Evolutionary conservation across 805 yeast genomes (phyloP).

Genomic region (Cyberlindnera galapagoensis): DNA sequence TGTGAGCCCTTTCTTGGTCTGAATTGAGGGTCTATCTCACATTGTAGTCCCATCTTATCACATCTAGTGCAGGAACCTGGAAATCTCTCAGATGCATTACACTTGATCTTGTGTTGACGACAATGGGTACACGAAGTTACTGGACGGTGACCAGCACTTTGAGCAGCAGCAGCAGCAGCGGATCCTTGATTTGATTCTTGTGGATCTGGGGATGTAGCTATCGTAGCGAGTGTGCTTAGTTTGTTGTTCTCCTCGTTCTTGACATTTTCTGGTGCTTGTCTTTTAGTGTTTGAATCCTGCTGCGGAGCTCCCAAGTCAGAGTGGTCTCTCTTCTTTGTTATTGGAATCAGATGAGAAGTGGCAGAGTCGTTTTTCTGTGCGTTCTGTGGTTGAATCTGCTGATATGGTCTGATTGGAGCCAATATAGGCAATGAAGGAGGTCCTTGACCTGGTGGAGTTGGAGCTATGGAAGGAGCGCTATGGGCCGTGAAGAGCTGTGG

Average conservation of each 20-base stretch:
- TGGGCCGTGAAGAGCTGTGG: too few relatives aligned
- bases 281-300: conserved; percentile 1
- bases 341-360: conserved; percentile 10
- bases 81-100: conserved; percentile 80
- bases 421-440: conserved; percentile 2
- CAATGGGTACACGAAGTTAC: conserved; percentile 93
- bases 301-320: conserved; percentile 1
- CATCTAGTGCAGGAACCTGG: conserved; percentile 84
- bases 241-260: conserved; percentile 9
- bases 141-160: conserved; percentile 65
- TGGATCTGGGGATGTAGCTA: conserved; percentile 10
- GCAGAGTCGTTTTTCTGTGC: conserved; percentile 9
- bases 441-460: conserved; percentile 3
- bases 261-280: too few relatives aligned
- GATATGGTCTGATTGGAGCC: conserved; percentile 7
- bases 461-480: too few relatives aligned
- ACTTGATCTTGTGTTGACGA: conserved; percentile 88
- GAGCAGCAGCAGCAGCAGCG: conserved; percentile 7
- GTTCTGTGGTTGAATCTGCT: conserved; percentile 7
- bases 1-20: conserved; percentile 91
- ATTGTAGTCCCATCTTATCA: conserved; percentile 66
- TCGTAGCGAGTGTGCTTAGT: conserved; percentile 11
- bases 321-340: conserved; percentile 13
- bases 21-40: conserved; percentile 89
- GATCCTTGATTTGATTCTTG: conserved; percentile 2